These are phyloP conservation scores for Cinchona pubescens DNA, from an alignment of 257 asterid genomes.

Conservation along the genomic window DNA sequence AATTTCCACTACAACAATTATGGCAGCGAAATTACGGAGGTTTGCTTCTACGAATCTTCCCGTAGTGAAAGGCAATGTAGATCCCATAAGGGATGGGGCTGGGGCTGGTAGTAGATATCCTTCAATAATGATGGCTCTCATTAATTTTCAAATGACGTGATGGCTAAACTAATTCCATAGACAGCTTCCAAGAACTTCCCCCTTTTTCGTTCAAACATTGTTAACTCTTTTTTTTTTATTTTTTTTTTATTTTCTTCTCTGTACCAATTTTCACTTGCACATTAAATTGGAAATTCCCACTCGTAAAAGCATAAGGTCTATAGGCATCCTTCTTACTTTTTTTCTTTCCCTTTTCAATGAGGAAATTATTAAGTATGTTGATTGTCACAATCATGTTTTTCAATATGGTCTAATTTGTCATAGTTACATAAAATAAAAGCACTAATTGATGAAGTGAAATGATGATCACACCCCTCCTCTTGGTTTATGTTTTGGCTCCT, in stretches of 20 bases:
- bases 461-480: slow-evolving; percentile 6
- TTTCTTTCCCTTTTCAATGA: background rate
- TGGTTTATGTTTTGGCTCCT: background rate
- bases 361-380: background rate
- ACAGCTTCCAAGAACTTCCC: slow-evolving; percentile 18
- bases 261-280: background rate
- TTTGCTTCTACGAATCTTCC: slow-evolving; percentile 13
- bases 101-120: slow-evolving; percentile 5
- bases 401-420: background rate
- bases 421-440: background rate
- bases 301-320: slow-evolving; percentile 1
- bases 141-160: slow-evolving; percentile 14
- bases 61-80: background rate
- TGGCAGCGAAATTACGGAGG: background rate
- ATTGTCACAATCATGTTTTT: background rate
- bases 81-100: background rate
- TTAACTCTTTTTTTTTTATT: too few species aligned
- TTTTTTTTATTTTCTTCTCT: background rate
- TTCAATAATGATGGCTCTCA: slow-evolving; percentile 20
- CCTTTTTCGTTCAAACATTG: background rate
- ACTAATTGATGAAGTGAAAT: slow-evolving; percentile 1
- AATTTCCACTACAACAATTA: background rate
- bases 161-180: background rate
- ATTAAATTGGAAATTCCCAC: background rate
- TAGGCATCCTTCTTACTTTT: background rate